A percentile compares a stretch with the other conserved stretches of the same genome.
These are phyloP conservation scores for Alectoria sarmentosa DNA, from an alignment of 495 filamentous ascomycete species.

Conservation along the genomic window DNA sequence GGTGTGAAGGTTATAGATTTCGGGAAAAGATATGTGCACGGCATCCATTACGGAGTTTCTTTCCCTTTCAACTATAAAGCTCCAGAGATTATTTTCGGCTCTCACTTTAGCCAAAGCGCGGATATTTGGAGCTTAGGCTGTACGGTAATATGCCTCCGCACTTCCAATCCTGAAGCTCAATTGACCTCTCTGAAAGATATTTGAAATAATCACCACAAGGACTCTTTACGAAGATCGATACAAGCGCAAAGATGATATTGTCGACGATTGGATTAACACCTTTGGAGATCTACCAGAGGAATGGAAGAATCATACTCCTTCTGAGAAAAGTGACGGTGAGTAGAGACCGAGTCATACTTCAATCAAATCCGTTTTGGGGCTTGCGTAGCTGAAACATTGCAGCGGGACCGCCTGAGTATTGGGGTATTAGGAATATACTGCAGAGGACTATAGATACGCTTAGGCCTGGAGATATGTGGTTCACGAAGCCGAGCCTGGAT, in stretches of 20 bases:
- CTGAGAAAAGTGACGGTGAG: neutral
- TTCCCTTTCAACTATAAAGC: slow-evolving; percentile 12
- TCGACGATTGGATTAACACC: slow-evolving; percentile 15
- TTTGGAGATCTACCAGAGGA: slow-evolving; percentile 17
- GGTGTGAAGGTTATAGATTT: slow-evolving; percentile 14
- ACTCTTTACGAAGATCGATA: slow-evolving; percentile 10
- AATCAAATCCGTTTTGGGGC: neutral
- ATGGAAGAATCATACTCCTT: slow-evolving; percentile 8
- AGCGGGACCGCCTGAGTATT: neutral
- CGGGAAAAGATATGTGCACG: slow-evolving; percentile 3
- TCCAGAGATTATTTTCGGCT: slow-evolving; percentile 13
- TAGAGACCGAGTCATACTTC: neutral
- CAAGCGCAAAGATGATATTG: slow-evolving; percentile 12
- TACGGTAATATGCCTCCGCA: slow-evolving; percentile 1
- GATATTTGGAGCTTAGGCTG: slow-evolving; percentile 22
- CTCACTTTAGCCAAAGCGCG: slow-evolving; percentile 4
- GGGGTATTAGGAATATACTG: slow-evolving; percentile 4
- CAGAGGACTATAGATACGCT: slow-evolving; percentile 4
- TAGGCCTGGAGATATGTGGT: slow-evolving; percentile 2
- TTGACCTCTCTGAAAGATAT: slow-evolving; percentile 15
- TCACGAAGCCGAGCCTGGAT: slow-evolving; percentile 14
- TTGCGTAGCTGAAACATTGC: neutral
- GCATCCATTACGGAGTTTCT: neutral
- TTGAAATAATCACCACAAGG: slow-evolving; percentile 12
- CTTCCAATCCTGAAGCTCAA: neutral